Base-by-base conservation (phyloP, 2,329 filamentous ascomycete genomes). In the Exophiala oligosperma region DNA sequence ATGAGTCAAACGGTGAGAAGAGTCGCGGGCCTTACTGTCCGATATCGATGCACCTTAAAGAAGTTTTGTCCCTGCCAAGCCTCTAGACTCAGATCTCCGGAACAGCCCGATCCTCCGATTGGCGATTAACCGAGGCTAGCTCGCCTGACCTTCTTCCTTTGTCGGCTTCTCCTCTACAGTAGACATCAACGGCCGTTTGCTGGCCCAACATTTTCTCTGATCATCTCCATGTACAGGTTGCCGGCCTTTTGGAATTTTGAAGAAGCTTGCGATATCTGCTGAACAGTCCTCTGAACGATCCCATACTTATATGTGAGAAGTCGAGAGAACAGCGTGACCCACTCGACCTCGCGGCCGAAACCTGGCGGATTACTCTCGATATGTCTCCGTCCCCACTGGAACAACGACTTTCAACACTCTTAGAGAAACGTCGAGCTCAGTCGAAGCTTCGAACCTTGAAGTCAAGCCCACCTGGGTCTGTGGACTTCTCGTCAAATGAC, bases 401-500 rank as follows among this genome's bases (percentile, higher is more conserved):
- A 54, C 40, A 56, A 28, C 53, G 58, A 17, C 60, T 67, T 14
- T 38, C 54, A 32, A 49, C 49, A 2, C 52, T 64, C 44, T 66
- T 79, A 23, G 64, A 73, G 54, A 72, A 69, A 17, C 74, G 81
- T 56, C 73, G 73, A 59, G 57, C 68, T 43, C 75, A 75, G 53
- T 76, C 77, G 5, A 76, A 75, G 24, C 74, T 79, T 9, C 76
- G 81, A 48, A 71, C 70, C 41, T 69, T 83, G 21, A 81, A 79
- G n/a, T 71, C 77, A 9, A 70, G 75, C 24, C 72, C 77, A 1
- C 62, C 73, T 11, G 68, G 67, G 29, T 72, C 76, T 1, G 68
- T 71, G 0, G 86, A 89, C 71, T 87, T 88, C 66, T 85, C 83
- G 1, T 86, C 84, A 48, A 87, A 86, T 69, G 85, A 88, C 69